Evolutionary conservation across 2,329 filamentous ascomycete genomes (phyloP), one percentile per base, ranked within the genome.

Genomic region (Fusarium subglutinans): DNA sequence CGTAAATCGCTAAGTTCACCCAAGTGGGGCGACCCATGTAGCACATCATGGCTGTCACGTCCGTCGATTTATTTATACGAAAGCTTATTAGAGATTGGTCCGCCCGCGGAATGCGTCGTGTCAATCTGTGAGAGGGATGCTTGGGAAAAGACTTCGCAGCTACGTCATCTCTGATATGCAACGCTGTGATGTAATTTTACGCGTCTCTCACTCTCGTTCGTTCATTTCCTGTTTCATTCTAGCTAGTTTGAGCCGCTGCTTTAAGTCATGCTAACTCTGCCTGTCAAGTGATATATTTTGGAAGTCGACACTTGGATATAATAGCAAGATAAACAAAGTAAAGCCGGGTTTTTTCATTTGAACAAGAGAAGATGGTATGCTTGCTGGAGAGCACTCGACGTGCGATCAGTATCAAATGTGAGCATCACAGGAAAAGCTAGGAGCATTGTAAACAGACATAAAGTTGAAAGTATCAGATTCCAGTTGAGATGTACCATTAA

Each of bases 11-110:
- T 41, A 18, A n/a, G 14, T 55, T 30, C 20, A 18, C 24, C 51
- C 51, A 55, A 55, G 51, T 55, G 51, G 51, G 51, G 51, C 51
- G 24, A 55, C 51, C 51, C 51, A 26, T 55, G 51, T 55, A 55
- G 35, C 51, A 55, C 51, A 55, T 55, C 51, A 55, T 41, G 51
- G 50, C 30, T 53, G 48, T 51, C n/a, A 51, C 17, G 30, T 15
- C 51, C 20, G 7, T 28, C 4, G 51, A 22, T 38, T 40, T 40
- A n/a, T 41, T 28, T 41, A 55, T 55, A 55, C 51, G 35, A 55
- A 28, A 55, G 51, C 24, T 40, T 55, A n/a, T 37, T 26, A 55
- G 35, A 38, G 51, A 28, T 54, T 54, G 35, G 51, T n/a, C 24
- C 24, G 35, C 24, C 51, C 51, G 51, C 51, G 51, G 35, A 55